phyloP scores from a whole-genome alignment of 1,284 basidiomycete species.

The Irpex rosettiformis region DNA sequence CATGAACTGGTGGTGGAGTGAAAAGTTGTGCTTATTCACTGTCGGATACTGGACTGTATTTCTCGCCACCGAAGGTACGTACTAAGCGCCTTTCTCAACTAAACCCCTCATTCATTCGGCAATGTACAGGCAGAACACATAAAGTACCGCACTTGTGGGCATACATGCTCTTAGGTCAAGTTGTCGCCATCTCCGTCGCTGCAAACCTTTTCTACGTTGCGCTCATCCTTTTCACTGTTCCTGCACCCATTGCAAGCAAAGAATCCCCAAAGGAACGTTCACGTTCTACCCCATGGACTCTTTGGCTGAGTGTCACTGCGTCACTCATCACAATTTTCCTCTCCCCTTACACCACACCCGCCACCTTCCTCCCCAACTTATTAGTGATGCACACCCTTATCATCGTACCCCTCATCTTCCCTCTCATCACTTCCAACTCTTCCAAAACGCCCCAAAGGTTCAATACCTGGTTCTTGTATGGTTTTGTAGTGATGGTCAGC shows the following conservation, averaged over 20 bases:
- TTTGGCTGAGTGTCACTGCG: conserved; percentile 45
- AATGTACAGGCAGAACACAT: conserved; percentile 37
- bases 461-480: conserved; percentile 32
- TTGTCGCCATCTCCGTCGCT: conserved; percentile 72
- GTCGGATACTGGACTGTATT: conserved; percentile 62
- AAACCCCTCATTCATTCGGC: neutral
- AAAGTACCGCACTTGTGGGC: conserved; percentile 58
- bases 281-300: conserved; percentile 17
- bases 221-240: conserved; percentile 37
- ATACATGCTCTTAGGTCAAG: conserved; percentile 74
- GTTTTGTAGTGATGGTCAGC: conserved; percentile 33
- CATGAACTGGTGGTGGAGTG: conserved; percentile 73
- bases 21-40: conserved; percentile 69
- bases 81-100: neutral
- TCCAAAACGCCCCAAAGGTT: conserved; percentile 19
- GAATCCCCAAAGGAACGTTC: conserved; percentile 14
- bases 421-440: no score
- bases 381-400: conserved; percentile 62
- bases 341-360: conserved; percentile 47
- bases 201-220: conserved; percentile 65
- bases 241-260: conserved; percentile 12
- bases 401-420: conserved; percentile 47
- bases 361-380: conserved; percentile 56
- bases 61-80: conserved; percentile 53
- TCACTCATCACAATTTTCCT: conserved; percentile 46